Base-by-base conservation (phyloP, 73 alveolate species). In the Tetrahymena borealis region DNA sequence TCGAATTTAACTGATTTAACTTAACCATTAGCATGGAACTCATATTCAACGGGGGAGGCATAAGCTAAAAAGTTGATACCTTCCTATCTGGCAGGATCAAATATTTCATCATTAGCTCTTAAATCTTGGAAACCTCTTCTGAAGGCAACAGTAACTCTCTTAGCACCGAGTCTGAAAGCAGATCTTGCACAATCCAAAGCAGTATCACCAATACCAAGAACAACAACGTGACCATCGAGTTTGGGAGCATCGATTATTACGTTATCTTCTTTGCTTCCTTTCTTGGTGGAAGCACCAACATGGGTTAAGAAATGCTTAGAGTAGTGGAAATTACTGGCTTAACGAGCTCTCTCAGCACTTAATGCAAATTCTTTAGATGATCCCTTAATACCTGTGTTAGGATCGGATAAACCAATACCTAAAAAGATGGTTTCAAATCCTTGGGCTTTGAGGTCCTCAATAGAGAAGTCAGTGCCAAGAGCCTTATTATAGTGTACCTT, bases 151-250 rank as follows among this genome's bases (percentile, higher is more conserved):
- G 97, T 93, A 31, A 97, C 98, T 93, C 97, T 90, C 38, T 97
- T 96, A 38, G 99, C 99, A 4, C 99, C 99, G 15, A 93, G 93
- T 90, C 98, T 96, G 28, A 92, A 96, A 5, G 98, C 98, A 32
- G 97, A 92, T 94, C 98, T 96, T 13, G 98, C 98, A 41, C 98
- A 94, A 93, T 96, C 98, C 92, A 96, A 94, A 33, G 98, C 99
- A 38, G 98, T 97, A 40, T 97, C 98, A 90, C 99, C 99, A 33
- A 96, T 96, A 12, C 99, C 99, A 36, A 97, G 95, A 1, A 97
- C 98, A 28, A 97, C 90, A 31, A 96, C 99, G 77, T 96, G 98
- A 32, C 99, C 98, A 78, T 96, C 94, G 33, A 96, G 91, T 90
- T 94, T 93, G 11, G 98, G 98, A 38, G 95, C 96, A n/a, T 94